Base-by-base conservation (phyloP, 129 eudicot species). In the Lactuca saligna region DNA sequence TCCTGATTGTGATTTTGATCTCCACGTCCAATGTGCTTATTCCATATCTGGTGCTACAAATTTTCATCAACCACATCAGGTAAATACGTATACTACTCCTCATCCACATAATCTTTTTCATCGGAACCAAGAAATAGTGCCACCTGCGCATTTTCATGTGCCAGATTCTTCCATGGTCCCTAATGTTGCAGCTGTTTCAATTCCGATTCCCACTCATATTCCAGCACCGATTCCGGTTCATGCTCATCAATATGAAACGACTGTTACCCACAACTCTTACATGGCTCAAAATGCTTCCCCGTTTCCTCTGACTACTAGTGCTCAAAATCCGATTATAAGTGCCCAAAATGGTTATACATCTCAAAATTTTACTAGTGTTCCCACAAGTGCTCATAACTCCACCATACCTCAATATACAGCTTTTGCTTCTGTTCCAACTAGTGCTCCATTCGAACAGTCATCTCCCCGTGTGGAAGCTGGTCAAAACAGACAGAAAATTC, bases 21-120 rank as follows among this genome's bases (percentile, higher is more conserved):
- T 79, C 50, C 83, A 73, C 67, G 78, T 79, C 32, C 83, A 79
- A 53, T 79, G 83, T 54, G 83, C 80, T 61, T 69, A 69, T 69
- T 76, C 75, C 59, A 76, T 76, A 39, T 15, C 80, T 41, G 13
- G 16, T 15, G 74, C 75, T 31, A 75, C 75, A 38, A 68, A 51
- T 54, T 16, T 6, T 50, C 69, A 66, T 67, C 63, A 58, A 67
- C 57, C 66, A 14, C 60, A 71, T 41, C 55, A 31, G 20, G 29
- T 46, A 34, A 60, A 2, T 25, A 25, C 20, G n/a, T 20, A 20
- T 20, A 20, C 33, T 60, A 71, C 29, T 61, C 76, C 68, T 11
- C 50, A 71, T 11, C 60, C 59, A 67, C 72, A 35, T 57, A 29
- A 57, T 57, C 6, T 41, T 42, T 70, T 44, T 41, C 42, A 57